These are phyloP conservation scores for Tuber melanosporum DNA, from an alignment of 495 filamentous ascomycete genomes.

Conservation along the genomic window DNA sequence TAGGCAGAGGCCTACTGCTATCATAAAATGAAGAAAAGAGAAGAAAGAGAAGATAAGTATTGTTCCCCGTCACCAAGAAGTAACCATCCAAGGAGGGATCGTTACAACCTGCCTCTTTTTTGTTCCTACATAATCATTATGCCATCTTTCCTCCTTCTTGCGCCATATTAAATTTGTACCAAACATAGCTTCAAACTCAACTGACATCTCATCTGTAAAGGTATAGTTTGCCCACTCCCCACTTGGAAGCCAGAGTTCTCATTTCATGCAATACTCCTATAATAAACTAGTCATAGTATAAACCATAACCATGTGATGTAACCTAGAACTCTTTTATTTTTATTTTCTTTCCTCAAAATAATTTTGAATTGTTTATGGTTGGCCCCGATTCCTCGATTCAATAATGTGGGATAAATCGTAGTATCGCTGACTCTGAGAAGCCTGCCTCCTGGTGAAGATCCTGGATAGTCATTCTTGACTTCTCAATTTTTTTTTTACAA, in stretches of 20 bases:
- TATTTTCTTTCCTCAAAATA: background rate
- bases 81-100: constrained; percentile 6
- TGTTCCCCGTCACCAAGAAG: no score
- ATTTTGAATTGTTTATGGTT: no score
- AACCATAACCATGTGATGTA: no score
- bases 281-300: no score
- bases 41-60: no score
- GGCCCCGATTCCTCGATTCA: background rate
- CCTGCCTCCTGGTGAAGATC: background rate
- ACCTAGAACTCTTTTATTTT: background rate
- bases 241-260: no score
- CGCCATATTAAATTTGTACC: background rate
- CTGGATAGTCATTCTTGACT: background rate
- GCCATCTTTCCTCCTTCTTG: background rate
- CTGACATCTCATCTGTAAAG: no score
- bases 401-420: background rate
- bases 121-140: no score
- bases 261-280: no score
- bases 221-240: background rate
- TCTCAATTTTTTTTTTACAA: background rate
- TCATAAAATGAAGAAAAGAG: no score
- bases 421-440: background rate
- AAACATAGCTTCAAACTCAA: background rate
- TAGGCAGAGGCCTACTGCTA: no score
- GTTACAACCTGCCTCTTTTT: background rate